Conservation (phyloP, 768 basidiomycete species). For the Hortiboletus campestris region DNA sequence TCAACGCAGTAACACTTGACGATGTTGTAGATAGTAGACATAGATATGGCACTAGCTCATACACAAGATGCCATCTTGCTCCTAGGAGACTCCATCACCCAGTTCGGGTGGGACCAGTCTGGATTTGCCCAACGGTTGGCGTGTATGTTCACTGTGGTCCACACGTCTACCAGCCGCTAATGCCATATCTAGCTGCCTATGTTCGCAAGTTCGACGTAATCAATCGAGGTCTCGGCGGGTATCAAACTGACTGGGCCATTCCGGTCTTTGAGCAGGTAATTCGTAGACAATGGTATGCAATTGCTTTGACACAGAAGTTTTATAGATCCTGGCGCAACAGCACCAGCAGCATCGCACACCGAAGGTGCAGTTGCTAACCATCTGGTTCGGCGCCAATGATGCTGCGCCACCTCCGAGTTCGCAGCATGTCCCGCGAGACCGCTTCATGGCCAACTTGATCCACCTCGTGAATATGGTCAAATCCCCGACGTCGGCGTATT, state of each 20-base stretch:
- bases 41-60: conserved; percentile 43
- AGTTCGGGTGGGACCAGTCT: conserved; percentile 55
- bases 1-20: neutral
- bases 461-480: conserved; percentile 62
- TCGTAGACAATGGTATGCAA: neutral
- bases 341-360: conserved; percentile 48
- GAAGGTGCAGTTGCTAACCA: conserved; percentile 67
- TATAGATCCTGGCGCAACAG: conserved; percentile 58
- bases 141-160: conserved; percentile 14
- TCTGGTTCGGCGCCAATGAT: conserved; percentile 94
- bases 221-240: conserved; percentile 82
- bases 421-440: conserved; percentile 74
- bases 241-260: conserved; percentile 84
- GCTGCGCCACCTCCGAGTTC: conserved; percentile 59
- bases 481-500: conserved; percentile 57
- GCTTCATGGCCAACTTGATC: conserved; percentile 63
- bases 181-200: conserved; percentile 57
- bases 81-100: conserved; percentile 82
- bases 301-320: neutral
- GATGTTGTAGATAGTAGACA: neutral
- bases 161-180: neutral
- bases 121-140: conserved; percentile 72
- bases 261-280: conserved; percentile 74
- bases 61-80: conserved; percentile 69
- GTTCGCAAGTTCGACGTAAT: conserved; percentile 79